Conservation (phyloP, 2,329 filamentous ascomycete species). For the Mollisiaceae sp. region DNA sequence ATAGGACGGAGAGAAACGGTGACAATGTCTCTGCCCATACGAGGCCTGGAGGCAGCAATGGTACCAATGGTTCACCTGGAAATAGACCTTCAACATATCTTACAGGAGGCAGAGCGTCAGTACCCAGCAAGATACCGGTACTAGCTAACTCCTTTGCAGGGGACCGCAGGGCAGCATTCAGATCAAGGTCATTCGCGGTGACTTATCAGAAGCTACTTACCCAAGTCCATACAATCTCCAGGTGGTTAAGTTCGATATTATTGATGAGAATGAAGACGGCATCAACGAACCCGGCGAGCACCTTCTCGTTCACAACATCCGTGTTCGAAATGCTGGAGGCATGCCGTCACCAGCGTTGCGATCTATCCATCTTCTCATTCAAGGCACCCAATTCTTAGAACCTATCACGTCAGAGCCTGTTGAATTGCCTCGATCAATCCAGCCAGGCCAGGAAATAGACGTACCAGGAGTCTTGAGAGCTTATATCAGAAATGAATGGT, state of each 20-base stretch:
- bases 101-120: slow-evolving; percentile 12
- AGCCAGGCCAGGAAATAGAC: slow-evolving; percentile 15
- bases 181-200: slow-evolving; percentile 16
- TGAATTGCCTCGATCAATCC: slow-evolving; percentile 18
- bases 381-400: slow-evolving; percentile 20
- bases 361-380: slow-evolving; percentile 19
- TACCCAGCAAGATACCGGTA: background rate
- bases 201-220: slow-evolving; percentile 16
- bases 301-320: slow-evolving; percentile 16
- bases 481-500: slow-evolving; percentile 18
- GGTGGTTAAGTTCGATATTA: slow-evolving; percentile 18
- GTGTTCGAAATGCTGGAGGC: slow-evolving; percentile 16
- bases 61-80: slow-evolving; percentile 11
- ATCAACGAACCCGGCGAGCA: slow-evolving; percentile 22
- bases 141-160: slow-evolving; percentile 5
- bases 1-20: slow-evolving; percentile 13
- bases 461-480: slow-evolving; percentile 16
- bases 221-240: slow-evolving; percentile 14
- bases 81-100: slow-evolving; percentile 15
- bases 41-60: slow-evolving; percentile 8
- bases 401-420: slow-evolving; percentile 20
- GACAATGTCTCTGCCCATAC: slow-evolving; percentile 9
- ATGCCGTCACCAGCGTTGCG: slow-evolving; percentile 17
- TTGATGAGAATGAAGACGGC: slow-evolving; percentile 21
- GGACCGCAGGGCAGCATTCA: slow-evolving; percentile 16